Percentiles rank a stretch among this genome's conserved stretches.
These are phyloP conservation scores for Citeromyces hawaiiensis DNA, from an alignment of 1,139 yeast genomes.

Conservation along the genomic window DNA sequence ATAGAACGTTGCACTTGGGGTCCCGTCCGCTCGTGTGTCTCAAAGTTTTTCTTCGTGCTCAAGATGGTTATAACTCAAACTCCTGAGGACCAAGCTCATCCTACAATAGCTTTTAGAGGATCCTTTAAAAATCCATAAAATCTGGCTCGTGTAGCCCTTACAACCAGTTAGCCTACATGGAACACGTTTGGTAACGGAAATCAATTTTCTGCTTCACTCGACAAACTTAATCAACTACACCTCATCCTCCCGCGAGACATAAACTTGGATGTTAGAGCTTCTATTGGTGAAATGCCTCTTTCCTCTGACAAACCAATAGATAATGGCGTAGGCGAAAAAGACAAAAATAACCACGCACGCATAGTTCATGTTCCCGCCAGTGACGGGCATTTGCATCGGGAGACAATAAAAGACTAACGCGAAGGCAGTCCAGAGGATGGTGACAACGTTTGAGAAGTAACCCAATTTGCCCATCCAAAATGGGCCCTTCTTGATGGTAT, in stretches of 20 bases:
- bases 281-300: constrained; percentile 8
- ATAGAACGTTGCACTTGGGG: no score
- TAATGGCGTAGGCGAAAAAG: constrained; percentile 17
- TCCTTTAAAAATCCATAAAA: no score
- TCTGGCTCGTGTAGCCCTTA: no score
- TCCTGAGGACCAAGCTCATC: no score
- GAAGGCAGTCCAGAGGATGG: constrained; percentile 26
- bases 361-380: constrained; percentile 30
- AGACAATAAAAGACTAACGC: constrained; percentile 28
- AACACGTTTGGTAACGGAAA: no score
- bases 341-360: constrained; percentile 27
- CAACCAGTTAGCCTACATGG: no score
- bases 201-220: no score
- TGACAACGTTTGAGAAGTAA: constrained; percentile 31
- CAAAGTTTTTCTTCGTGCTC: no score
- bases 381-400: constrained; percentile 31
- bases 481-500: constrained; percentile 53
- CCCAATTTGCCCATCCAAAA: constrained; percentile 58
- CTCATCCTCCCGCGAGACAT: not conserved
- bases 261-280: not conserved
- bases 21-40: no score
- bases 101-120: no score
- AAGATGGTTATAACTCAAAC: no score
- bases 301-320: constrained; percentile 26
- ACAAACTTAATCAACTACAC: not conserved